Conservation (phyloP, 306 rosid species). For the Hylodesmum podocarpum region DNA sequence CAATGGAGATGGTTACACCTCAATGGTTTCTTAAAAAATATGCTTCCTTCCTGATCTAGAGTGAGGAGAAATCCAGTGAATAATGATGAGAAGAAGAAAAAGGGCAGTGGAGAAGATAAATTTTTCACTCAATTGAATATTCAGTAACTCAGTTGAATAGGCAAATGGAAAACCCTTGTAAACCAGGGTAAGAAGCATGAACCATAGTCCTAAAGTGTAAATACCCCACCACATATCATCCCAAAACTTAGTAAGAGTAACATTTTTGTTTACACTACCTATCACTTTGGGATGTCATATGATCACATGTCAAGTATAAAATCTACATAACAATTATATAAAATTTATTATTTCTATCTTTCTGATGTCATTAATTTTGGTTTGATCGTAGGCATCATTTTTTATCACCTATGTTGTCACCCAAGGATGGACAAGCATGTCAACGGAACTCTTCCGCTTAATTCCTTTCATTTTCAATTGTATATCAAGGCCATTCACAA, state of each 20-base stretch:
- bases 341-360: conserved; percentile 20
- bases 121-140: not conserved
- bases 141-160: not conserved
- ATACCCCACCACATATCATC: not conserved
- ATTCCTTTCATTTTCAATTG: conserved; percentile 59
- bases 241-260: not conserved
- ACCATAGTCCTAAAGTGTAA: not conserved
- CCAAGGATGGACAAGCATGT: conserved; percentile 87
- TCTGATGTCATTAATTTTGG: conserved; percentile 33
- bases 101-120: not conserved
- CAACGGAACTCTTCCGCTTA: conserved; percentile 79
- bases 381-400: conserved; percentile 76
- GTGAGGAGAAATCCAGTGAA: not conserved
- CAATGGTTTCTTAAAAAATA: not conserved
- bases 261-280: not conserved
- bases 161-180: not conserved
- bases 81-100: not conserved
- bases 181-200: not conserved
- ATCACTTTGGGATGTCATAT: conserved; percentile 22
- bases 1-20: not conserved
- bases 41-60: not conserved
- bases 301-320: conserved; percentile 11
- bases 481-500: conserved; percentile 56
- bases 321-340: not conserved
- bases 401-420: conserved; percentile 95